Evolutionary conservation across 768 basidiomycete species (phyloP).

Genomic region (Xerocomus brunneocitrinus): DNA sequence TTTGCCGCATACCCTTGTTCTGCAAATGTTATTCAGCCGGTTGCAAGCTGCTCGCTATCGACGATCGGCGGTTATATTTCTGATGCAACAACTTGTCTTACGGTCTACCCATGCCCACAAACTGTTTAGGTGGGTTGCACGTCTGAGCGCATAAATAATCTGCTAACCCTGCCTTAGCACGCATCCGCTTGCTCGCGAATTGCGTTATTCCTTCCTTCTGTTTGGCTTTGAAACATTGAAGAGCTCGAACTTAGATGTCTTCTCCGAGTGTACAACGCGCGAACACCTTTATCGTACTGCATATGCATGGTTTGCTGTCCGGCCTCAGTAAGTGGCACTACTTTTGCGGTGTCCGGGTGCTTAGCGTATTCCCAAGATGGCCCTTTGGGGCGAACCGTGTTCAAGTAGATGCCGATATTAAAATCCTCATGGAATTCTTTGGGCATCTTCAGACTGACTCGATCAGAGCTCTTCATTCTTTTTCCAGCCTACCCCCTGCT

Average conservation of each 20-base stretch:
- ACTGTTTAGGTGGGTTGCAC: conserved; percentile 60
- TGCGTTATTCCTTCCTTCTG: conserved; percentile 82
- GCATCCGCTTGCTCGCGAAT: conserved; percentile 87
- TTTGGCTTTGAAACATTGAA: conserved; percentile 92
- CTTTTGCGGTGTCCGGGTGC: not conserved
- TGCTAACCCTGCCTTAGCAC: conserved; percentile 48
- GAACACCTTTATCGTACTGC: conserved; percentile 74
- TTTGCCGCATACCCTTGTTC: conserved; percentile 74
- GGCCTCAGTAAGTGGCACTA: conserved; percentile 72
- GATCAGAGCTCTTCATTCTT: conserved; percentile 50
- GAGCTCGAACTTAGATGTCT: conserved; percentile 80
- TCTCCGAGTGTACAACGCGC: conserved; percentile 72
- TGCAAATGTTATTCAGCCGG: conserved; percentile 87
- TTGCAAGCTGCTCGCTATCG: conserved; percentile 92
- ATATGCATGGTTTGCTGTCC: conserved; percentile 88
- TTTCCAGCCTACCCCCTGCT: conserved; percentile 58
- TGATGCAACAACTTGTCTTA: conserved; percentile 80
- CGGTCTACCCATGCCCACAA: conserved; percentile 70
- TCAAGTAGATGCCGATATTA: conserved; percentile 86
- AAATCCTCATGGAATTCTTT: conserved; percentile 79
- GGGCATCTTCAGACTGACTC: conserved; percentile 71
- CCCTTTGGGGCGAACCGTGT: conserved; percentile 92
- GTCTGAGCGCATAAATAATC: not conserved
- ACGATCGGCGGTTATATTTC: conserved; percentile 75
- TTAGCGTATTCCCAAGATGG: conserved; percentile 57